Evolutionary conservation across 2,329 filamentous ascomycete species (phyloP).

Genomic region (Diplodia sapinea): DNA sequence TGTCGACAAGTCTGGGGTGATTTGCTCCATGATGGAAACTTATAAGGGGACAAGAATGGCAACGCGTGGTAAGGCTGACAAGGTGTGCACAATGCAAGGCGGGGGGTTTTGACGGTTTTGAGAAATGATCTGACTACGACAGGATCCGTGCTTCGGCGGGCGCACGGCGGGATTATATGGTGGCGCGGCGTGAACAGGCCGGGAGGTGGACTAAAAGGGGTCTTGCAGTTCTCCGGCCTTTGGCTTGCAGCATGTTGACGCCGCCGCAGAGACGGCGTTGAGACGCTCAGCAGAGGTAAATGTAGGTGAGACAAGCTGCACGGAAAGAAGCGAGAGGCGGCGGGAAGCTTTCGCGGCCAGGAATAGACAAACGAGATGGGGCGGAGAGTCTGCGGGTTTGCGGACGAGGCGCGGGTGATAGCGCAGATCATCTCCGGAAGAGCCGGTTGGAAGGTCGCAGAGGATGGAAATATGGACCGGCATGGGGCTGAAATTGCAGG

Average conservation of each 20-base stretch:
- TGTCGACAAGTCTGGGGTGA: conserved; percentile 23
- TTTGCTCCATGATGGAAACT: conserved; percentile 18
- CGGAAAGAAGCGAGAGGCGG: background rate
- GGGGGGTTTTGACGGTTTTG: conserved; percentile 13
- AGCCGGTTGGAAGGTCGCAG: conserved; percentile 1
- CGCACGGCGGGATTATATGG: conserved; percentile 6
- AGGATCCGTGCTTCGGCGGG: conserved; percentile 20
- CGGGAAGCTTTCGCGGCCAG: conserved; percentile 9
- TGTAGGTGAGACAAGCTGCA: background rate
- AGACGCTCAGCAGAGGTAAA: conserved; percentile 8
- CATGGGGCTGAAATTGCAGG: conserved; percentile 25
- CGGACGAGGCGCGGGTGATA: background rate
- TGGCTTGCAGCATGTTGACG: conserved; percentile 1
- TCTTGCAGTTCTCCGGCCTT: background rate
- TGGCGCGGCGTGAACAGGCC: background rate
- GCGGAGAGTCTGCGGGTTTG: background rate
- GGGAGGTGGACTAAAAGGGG: background rate
- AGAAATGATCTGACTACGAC: conserved; percentile 7
- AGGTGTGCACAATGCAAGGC: background rate
- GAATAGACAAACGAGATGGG: conserved; percentile 15
- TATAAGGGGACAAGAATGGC: background rate
- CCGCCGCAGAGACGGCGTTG: background rate
- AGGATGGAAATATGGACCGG: conserved; percentile 17
- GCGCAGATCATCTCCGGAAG: conserved; percentile 21
- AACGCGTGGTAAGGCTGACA: conserved; percentile 11